Percentiles rank a stretch among this genome's conserved stretches.
phyloP scores from a whole-genome alignment of 768 basidiomycete species.

The Tricholoma hemisulphureum region DNA sequence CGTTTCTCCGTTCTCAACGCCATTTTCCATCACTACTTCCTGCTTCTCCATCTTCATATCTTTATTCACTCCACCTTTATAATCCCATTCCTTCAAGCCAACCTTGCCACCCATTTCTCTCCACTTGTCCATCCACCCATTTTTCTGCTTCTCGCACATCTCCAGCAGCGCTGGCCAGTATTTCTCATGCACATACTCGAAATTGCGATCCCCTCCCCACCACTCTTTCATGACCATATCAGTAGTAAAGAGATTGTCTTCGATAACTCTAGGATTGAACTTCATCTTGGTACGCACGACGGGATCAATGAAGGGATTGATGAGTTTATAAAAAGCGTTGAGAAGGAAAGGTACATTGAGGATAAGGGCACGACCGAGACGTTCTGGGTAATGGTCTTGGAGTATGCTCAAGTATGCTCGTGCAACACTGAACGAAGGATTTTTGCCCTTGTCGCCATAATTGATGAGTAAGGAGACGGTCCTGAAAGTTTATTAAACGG shows the following conservation, averaged over 20 bases:
- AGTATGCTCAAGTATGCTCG: conserved; percentile 59
- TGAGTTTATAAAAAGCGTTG: conserved; percentile 72
- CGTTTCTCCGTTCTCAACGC: neutral
- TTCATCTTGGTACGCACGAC: conserved; percentile 72
- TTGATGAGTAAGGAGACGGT: conserved; percentile 72
- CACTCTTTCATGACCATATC: conserved; percentile 68
- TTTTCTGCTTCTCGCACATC: conserved; percentile 50
- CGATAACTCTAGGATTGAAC: conserved; percentile 67
- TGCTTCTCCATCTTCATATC: neutral
- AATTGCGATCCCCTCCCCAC: conserved; percentile 68
- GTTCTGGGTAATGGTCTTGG: conserved; percentile 84
- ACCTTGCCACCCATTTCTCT: conserved; percentile 60
- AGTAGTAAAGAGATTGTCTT: conserved; percentile 64
- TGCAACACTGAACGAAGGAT: conserved; percentile 41
- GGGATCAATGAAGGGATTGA: conserved; percentile 82
- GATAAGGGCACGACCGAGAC: conserved; percentile 72
- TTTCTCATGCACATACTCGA: conserved; percentile 70
- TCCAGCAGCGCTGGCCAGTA: conserved; percentile 71
- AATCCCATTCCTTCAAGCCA: conserved; percentile 79
- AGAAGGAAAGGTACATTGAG: conserved; percentile 81
- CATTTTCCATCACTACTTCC: neutral
- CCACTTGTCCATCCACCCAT: conserved; percentile 61
- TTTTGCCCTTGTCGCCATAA: conserved; percentile 69
- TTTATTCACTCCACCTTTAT: conserved; percentile 41
- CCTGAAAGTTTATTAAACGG: conserved; percentile 34